Conservation (phyloP, 768 basidiomycete genomes). For the Wakefieldia striispora region DNA sequence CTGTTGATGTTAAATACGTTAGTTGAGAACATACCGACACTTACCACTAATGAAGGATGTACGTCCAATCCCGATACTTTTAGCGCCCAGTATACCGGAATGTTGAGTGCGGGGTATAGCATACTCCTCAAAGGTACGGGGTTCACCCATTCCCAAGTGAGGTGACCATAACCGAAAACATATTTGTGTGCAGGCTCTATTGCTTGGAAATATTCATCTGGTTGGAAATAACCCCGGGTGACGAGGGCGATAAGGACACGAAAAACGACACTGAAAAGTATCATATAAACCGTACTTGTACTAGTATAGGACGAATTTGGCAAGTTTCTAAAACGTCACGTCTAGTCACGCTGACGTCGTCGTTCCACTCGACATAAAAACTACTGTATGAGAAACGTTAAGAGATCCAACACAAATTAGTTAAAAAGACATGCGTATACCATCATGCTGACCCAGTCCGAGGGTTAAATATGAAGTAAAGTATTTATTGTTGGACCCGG, state of each 20-base stretch:
- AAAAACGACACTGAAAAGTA: constrained; percentile 41
- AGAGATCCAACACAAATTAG: too few species aligned
- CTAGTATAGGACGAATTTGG: too few species aligned
- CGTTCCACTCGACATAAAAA: too few species aligned
- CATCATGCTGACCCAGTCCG: too few species aligned
- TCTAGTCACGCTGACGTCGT: too few species aligned
- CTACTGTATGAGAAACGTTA: too few species aligned
- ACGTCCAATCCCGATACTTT: constrained; percentile 53
- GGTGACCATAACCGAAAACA: constrained; percentile 88
- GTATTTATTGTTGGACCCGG: not conserved
- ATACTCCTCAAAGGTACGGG: constrained; percentile 73
- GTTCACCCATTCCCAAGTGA: constrained; percentile 95
- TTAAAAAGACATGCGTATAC: too few species aligned
- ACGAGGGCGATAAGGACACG: constrained; percentile 62
- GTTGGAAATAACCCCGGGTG: constrained; percentile 89
- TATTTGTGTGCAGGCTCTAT: constrained; percentile 87
- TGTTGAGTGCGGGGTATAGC: constrained; percentile 77
- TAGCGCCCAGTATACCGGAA: constrained; percentile 74
- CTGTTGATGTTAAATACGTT: constrained; percentile 37
- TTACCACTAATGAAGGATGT: constrained; percentile 57
- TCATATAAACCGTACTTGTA: constrained; percentile 1
- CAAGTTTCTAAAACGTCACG: too few species aligned
- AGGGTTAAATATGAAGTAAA: too few species aligned
- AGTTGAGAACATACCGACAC: constrained; percentile 25
- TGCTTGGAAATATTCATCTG: constrained; percentile 95